Percentiles rank a stretch among this genome's conserved stretches.
These are phyloP conservation scores for Pseudogymnoascus sp. DNA, from an alignment of 2,329 filamentous ascomycete genomes.

Conservation along the genomic window DNA sequence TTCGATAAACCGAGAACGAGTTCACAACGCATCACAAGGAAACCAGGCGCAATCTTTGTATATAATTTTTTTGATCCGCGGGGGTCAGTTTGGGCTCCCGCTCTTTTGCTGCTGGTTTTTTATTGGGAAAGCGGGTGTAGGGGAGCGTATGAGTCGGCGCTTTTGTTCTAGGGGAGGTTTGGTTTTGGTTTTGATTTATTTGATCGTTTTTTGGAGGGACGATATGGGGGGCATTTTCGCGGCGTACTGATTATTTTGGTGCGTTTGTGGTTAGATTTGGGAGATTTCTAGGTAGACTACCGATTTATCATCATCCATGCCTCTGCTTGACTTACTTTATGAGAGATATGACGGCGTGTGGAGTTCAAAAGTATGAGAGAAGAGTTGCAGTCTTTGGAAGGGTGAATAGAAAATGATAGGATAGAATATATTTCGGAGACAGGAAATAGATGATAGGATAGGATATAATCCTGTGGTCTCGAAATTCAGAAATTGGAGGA, in stretches of 20 bases:
- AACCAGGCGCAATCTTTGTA: not conserved
- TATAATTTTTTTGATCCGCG: not conserved
- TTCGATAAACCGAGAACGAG: not conserved
- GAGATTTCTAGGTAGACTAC: not conserved
- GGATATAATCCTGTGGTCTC: not conserved
- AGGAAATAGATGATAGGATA: not conserved
- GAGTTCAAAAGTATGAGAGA: not conserved
- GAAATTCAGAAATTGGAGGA: not conserved
- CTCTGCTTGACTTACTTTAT: not conserved
- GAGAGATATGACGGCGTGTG: not conserved
- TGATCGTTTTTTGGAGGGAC: not conserved
- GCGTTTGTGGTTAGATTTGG: not conserved
- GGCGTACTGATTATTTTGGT: not conserved
- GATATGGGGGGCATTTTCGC: not conserved
- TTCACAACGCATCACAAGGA: not conserved
- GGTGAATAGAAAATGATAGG: not conserved
- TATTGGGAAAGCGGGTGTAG: constrained; percentile 1
- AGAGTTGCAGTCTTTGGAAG: not conserved
- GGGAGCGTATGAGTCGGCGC: not conserved
- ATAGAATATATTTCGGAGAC: not conserved
- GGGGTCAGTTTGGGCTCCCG: not conserved
- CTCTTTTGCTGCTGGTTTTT: not conserved
- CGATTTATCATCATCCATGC: not conserved
- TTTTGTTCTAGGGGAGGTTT: not conserved
- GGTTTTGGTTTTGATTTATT: not conserved